phyloP scores from a whole-genome alignment of 2,329 filamentous ascomycete genomes.

The Piedraia hortae region DNA sequence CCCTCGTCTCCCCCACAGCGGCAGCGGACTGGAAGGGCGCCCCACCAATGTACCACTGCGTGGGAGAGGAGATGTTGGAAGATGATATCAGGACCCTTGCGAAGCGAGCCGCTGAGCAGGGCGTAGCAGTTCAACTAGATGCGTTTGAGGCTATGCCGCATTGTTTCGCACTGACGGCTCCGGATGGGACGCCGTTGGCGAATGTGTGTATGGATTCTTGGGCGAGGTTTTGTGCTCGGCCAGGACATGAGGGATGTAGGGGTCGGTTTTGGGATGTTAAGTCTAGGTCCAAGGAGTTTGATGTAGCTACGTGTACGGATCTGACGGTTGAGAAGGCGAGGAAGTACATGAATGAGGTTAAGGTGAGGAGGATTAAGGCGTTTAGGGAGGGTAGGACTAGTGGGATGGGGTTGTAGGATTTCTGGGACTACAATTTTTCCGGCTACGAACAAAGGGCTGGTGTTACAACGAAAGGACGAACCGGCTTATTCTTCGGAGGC shows the following conservation, averaged over 20 bases:
- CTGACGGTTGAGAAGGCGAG: conserved; percentile 8
- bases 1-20: conserved; percentile 36
- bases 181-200: too few species aligned
- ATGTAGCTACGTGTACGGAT: conserved; percentile 5
- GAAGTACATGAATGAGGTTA: conserved; percentile 9
- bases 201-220: conserved; percentile 15
- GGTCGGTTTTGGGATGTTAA: too few species aligned
- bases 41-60: conserved; percentile 39
- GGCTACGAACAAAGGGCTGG: too few species aligned
- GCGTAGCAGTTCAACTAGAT: conserved; percentile 35
- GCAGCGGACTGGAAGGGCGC: conserved; percentile 29
- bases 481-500: too few species aligned
- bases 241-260: too few species aligned
- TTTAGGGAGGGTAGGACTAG: conserved; percentile 10
- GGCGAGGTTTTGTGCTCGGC: conserved; percentile 9
- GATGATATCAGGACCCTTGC: conserved; percentile 40
- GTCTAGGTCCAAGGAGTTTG: too few species aligned
- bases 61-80: conserved; percentile 42
- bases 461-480: too few species aligned
- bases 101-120: conserved; percentile 25
- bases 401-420: too few species aligned
- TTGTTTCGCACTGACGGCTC: conserved; percentile 26
- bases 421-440: too few species aligned
- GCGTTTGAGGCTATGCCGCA: conserved; percentile 65
- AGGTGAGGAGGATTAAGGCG: conserved; percentile 9